A percentile compares a stretch with the other conserved stretches of the same genome.
These are phyloP conservation scores for Phytophthora sojae DNA, from an alignment of 352 stramenopile genomes.

Conservation along the genomic window DNA sequence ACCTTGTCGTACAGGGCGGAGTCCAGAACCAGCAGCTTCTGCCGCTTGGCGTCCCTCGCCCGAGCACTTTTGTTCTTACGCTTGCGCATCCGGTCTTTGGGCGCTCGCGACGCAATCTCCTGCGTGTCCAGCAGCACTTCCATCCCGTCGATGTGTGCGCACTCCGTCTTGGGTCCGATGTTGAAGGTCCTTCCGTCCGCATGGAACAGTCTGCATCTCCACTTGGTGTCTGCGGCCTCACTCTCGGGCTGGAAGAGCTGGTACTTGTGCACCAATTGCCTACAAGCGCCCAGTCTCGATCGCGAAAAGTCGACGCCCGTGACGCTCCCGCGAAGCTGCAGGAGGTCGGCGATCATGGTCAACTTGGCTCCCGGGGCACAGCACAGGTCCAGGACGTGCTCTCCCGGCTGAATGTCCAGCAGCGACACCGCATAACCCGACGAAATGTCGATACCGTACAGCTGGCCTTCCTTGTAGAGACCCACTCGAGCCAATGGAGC, in stretches of 20 bases:
- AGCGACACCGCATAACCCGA: slow-evolving; percentile 77
- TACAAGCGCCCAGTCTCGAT: slow-evolving; percentile 84
- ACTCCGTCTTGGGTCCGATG: slow-evolving; percentile 63
- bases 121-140: slow-evolving; percentile 74
- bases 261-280: slow-evolving; percentile 94
- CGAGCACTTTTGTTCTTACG: slow-evolving; percentile 93
- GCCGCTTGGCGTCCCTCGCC: slow-evolving; percentile 59
- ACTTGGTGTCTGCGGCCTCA: slow-evolving; percentile 22
- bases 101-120: slow-evolving; percentile 59
- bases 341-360: slow-evolving; percentile 90
- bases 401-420: slow-evolving; percentile 67
- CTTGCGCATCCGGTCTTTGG: slow-evolving; percentile 75
- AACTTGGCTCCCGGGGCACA: slow-evolving; percentile 94
- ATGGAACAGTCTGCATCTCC: slow-evolving; percentile 81
- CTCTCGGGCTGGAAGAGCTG: slow-evolving; percentile 61
- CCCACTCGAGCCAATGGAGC: slow-evolving; percentile 52
- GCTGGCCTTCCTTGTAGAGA: slow-evolving; percentile 57
- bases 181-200: slow-evolving; percentile 82
- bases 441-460: slow-evolving; percentile 89
- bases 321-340: slow-evolving; percentile 65
- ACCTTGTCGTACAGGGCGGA: slow-evolving; percentile 91
- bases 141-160: slow-evolving; percentile 39
- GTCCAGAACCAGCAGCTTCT: slow-evolving; percentile 39
- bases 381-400: slow-evolving; percentile 95
- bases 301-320: slow-evolving; percentile 91